These are phyloP conservation scores for Syzygium malaccense DNA, from an alignment of 441 rosid genomes.

Conservation along the genomic window DNA sequence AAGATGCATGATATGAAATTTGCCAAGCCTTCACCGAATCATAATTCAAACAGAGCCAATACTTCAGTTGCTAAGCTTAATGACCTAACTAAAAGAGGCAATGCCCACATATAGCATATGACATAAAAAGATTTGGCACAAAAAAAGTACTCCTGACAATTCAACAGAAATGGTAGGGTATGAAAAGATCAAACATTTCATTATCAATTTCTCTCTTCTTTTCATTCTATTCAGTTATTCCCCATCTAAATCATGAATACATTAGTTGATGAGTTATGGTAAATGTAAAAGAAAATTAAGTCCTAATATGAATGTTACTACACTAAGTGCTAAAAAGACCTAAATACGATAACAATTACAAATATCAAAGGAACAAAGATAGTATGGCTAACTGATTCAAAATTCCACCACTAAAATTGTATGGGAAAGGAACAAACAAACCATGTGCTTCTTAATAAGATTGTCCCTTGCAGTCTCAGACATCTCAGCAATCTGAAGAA, in stretches of 20 bases:
- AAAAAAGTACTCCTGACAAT: background rate
- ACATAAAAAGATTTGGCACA: background rate
- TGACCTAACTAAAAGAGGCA: background rate
- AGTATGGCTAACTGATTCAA: background rate
- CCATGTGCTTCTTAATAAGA: constrained; percentile 87
- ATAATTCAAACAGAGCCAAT: background rate
- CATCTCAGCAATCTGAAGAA: constrained; percentile 62
- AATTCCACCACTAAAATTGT: background rate
- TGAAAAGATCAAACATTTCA: background rate
- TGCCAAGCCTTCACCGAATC: background rate
- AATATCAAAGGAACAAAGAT: background rate
- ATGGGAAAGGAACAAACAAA: constrained; percentile 16
- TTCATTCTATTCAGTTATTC: background rate
- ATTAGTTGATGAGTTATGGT: background rate
- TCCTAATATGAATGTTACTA: background rate
- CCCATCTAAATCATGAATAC: background rate
- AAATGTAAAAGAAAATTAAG: background rate
- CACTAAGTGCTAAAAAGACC: background rate
- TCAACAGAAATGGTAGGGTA: background rate
- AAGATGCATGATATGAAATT: background rate
- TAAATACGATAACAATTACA: background rate
- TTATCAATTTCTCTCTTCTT: background rate
- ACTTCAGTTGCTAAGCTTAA: background rate
- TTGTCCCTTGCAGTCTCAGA: constrained; percentile 86
- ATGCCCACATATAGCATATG: background rate